These are phyloP conservation scores for Mimosa pudica DNA, from an alignment of 306 rosid species.

Conservation along the genomic window DNA sequence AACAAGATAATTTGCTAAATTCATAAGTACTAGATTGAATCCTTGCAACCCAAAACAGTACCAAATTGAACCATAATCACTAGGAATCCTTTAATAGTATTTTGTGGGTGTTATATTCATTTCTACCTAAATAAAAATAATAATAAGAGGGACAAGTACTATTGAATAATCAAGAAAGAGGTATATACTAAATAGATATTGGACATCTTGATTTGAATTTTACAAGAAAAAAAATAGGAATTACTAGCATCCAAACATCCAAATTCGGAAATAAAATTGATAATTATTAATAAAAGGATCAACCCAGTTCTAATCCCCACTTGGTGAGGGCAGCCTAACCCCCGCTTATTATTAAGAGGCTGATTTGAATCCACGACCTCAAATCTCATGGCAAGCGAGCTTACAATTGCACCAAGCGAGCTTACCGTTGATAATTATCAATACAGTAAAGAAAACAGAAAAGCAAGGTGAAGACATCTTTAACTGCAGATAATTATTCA, in stretches of 20 bases:
- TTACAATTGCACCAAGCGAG: too few species aligned
- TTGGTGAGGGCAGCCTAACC: too few species aligned
- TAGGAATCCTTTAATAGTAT: neutral
- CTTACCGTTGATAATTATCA: too few species aligned
- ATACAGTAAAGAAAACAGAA: neutral
- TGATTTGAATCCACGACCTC: too few species aligned
- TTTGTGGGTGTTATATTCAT: neutral
- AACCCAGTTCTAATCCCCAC: too few species aligned
- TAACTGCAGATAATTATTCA: neutral
- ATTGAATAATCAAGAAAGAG: neutral
- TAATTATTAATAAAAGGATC: too few species aligned
- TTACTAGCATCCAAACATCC: neutral
- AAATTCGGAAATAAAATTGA: neutral
- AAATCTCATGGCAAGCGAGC: too few species aligned
- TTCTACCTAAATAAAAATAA: neutral
- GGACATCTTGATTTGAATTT: neutral
- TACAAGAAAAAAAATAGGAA: neutral
- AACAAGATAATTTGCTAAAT: constrained; percentile 24
- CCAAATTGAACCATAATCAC: constrained; percentile 11
- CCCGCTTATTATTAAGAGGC: too few species aligned
- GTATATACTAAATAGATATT: neutral
- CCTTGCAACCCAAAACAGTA: neutral
- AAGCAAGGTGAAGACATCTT: neutral
- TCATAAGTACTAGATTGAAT: neutral
- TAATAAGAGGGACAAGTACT: neutral